Percentiles rank a stretch among this genome's conserved stretches.
Evolutionary conservation across 371 early-diverging fungal species (phyloP).

Genomic region (Mucor indicus): DNA sequence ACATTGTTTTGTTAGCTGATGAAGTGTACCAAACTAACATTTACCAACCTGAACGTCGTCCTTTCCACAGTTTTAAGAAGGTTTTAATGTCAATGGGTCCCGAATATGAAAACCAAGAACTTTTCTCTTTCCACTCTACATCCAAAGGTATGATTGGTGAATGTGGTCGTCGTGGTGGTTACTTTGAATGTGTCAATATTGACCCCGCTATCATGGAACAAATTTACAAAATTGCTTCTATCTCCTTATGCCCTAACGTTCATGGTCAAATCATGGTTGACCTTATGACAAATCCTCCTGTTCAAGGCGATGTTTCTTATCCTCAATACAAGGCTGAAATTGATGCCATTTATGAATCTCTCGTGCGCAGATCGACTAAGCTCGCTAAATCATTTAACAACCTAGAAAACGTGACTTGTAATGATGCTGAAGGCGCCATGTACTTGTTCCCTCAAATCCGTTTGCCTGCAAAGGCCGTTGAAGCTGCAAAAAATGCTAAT

Average conservation of each 20-base stretch:
- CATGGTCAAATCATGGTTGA: slow-evolving; percentile 87
- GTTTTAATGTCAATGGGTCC: slow-evolving; percentile 55
- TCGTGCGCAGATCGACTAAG: slow-evolving; percentile 75
- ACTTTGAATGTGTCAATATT: slow-evolving; percentile 90
- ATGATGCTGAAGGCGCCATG: slow-evolving; percentile 92
- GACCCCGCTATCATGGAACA: slow-evolving; percentile 74
- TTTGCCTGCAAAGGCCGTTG: slow-evolving; percentile 73
- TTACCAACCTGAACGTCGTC: slow-evolving; percentile 74
- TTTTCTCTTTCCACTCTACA: slow-evolving; percentile 94
- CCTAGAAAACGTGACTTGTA: slow-evolving; percentile 85
- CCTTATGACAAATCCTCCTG: slow-evolving; percentile 94
- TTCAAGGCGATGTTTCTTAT: slow-evolving; percentile 74
- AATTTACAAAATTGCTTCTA: slow-evolving; percentile 91
- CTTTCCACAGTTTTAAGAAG: slow-evolving; percentile 96
- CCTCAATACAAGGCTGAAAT: slow-evolving; percentile 73
- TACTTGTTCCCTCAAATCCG: slow-evolving; percentile 90
- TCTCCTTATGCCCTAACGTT: slow-evolving; percentile 89
- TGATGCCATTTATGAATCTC: slow-evolving; percentile 74
- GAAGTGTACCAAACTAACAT: slow-evolving; percentile 98
- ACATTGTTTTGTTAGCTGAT: slow-evolving; percentile 88
- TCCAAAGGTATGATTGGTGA: slow-evolving; percentile 99
- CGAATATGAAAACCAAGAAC: slow-evolving; percentile 63
- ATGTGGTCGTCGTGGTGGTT: slow-evolving; percentile 97
- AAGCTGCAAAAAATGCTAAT: slow-evolving; percentile 64
- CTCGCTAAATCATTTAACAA: slow-evolving; percentile 78